Conservation (phyloP, 768 basidiomycete species). For the Serendipita sp. region DNA sequence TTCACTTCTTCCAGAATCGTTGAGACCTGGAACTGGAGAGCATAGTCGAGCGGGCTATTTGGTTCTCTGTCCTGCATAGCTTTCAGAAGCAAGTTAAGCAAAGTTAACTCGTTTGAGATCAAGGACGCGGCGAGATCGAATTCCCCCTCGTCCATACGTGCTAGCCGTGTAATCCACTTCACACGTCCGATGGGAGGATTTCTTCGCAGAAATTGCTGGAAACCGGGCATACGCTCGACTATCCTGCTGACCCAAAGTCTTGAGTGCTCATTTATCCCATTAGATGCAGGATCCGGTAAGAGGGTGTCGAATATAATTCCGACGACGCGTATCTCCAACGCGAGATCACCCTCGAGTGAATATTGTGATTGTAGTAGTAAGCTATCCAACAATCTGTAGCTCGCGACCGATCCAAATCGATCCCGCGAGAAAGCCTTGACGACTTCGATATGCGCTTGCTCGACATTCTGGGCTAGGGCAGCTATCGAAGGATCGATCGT, state of each 20-base stretch:
- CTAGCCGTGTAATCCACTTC: background rate
- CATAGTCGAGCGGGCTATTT: background rate
- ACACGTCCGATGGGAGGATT: background rate
- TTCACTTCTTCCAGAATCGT: background rate
- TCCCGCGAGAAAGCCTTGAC: background rate
- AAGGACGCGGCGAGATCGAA: background rate
- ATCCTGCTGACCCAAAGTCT: background rate
- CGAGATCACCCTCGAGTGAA: background rate
- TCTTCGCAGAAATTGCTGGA: background rate
- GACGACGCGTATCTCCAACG: background rate
- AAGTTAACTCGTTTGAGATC: background rate
- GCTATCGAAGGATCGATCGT: too few species aligned
- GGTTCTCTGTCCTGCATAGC: background rate
- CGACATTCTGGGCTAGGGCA: too few species aligned
- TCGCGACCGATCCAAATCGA: background rate
- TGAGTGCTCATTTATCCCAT: background rate
- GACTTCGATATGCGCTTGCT: too few species aligned
- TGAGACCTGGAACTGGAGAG: conserved; percentile 2
- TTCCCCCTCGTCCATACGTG: background rate
- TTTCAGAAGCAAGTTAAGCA: background rate
- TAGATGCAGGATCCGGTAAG: background rate
- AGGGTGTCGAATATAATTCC: background rate
- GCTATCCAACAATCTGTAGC: background rate
- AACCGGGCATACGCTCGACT: background rate
- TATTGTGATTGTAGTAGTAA: background rate